phyloP scores from a whole-genome alignment of 257 asterid species.

The Plantago elongata region DNA sequence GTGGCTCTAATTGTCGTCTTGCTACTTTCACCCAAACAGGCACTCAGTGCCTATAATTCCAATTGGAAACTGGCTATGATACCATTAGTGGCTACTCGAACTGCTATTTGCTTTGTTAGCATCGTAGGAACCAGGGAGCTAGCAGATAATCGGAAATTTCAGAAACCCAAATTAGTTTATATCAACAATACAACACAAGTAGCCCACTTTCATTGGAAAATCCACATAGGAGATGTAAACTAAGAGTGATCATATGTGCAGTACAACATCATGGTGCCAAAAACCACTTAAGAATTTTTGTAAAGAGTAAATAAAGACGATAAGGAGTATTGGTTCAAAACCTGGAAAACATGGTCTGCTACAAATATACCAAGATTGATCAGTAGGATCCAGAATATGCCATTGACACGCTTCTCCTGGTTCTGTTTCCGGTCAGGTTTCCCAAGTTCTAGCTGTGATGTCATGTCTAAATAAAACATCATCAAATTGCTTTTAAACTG shows the following conservation, averaged over 20 bases:
- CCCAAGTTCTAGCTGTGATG: conserved; percentile 77
- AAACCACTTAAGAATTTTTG: neutral
- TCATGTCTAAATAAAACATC: conserved; percentile 63
- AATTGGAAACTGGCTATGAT: neutral
- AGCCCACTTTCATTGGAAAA: neutral
- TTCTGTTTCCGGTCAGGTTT: conserved; percentile 49
- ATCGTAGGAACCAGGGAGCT: neutral
- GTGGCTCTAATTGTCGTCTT: no score
- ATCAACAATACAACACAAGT: neutral
- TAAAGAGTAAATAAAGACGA: neutral
- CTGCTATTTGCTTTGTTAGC: conserved; percentile 10
- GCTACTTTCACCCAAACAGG: no score
- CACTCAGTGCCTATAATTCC: neutral
- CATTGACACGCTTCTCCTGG: conserved; percentile 69
- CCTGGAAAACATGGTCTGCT: conserved; percentile 92
- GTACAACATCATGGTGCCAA: neutral
- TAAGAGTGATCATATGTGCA: neutral
- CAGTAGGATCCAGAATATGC: conserved; percentile 89
- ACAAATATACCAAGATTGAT: conserved; percentile 69
- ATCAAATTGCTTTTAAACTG: conserved; percentile 27
- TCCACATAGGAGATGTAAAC: neutral
- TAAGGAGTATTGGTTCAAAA: conserved; percentile 16
- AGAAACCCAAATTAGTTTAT: no score
- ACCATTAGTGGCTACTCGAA: no score
- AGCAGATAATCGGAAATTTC: neutral